Evolutionary conservation across 2,329 filamentous ascomycete species (phyloP).

Genomic region (Aspergillus pseudoterreus): DNA sequence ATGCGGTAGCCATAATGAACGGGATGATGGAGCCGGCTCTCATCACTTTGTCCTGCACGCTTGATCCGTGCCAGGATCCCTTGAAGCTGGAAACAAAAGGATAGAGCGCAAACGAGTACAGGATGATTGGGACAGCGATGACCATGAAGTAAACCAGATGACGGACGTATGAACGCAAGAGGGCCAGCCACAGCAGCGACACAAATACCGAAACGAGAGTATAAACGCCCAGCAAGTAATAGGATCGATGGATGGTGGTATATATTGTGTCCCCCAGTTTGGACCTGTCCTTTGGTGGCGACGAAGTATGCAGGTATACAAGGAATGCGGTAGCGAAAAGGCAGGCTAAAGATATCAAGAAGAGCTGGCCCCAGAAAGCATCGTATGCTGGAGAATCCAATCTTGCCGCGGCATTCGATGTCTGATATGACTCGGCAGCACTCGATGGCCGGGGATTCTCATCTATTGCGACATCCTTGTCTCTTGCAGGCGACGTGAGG

Average conservation of each 20-base stretch:
- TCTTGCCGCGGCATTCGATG: constrained; percentile 55
- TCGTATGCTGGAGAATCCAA: constrained; percentile 77
- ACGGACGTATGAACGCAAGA: constrained; percentile 81
- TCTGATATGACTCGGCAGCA: constrained; percentile 52
- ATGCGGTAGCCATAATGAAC: constrained; percentile 66
- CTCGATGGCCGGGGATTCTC: constrained; percentile 45
- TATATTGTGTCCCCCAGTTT: constrained; percentile 88
- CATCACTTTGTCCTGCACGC: constrained; percentile 85
- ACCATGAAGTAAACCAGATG: constrained; percentile 78
- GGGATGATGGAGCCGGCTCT: constrained; percentile 80
- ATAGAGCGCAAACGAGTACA: constrained; percentile 87
- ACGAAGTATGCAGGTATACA: constrained; percentile 81
- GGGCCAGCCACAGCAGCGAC: constrained; percentile 83
- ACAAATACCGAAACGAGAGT: constrained; percentile 87
- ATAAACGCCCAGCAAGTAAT: constrained; percentile 84
- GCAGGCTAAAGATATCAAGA: constrained; percentile 76
- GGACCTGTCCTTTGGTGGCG: constrained; percentile 63
- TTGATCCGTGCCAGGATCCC: constrained; percentile 67
- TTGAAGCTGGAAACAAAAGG: constrained; percentile 87
- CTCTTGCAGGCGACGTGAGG: constrained; percentile 50
- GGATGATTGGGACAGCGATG: constrained; percentile 77
- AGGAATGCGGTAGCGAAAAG: constrained; percentile 86
- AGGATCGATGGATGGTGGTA: constrained; percentile 78
- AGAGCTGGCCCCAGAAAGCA: constrained; percentile 86
- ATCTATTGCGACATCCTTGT: constrained; percentile 45